Conservation (phyloP, 2,329 filamentous ascomycete genomes). For the Calonectria pseudoreteaudii region DNA sequence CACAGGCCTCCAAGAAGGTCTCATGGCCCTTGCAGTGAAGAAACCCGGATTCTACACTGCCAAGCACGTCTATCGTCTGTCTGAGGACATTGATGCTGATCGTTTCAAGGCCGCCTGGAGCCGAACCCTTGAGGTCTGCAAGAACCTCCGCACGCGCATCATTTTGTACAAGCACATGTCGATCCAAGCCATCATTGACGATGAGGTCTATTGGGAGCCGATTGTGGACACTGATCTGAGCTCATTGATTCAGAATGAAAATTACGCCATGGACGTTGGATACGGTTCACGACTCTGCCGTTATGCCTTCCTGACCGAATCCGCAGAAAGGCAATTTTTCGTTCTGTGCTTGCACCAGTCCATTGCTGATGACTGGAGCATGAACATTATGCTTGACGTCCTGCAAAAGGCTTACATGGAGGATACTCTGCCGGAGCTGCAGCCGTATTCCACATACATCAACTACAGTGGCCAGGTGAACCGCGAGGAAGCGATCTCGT, state of each 20-base stretch:
- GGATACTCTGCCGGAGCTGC: background rate
- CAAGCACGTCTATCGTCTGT: constrained; percentile 6
- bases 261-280: background rate
- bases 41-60: constrained; percentile 18
- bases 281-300: constrained; percentile 7
- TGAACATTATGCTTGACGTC: background rate
- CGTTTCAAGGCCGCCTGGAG: background rate
- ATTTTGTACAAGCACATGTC: background rate
- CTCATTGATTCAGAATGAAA: background rate
- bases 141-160: background rate
- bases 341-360: background rate
- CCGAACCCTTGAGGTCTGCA: constrained; percentile 1
- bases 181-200: background rate
- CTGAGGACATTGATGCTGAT: background rate
- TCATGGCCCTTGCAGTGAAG: constrained; percentile 40
- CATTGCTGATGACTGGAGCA: background rate
- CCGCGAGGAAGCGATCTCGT: background rate
- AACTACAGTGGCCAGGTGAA: constrained; percentile 12
- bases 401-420: background rate
- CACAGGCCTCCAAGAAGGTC: constrained; percentile 50
- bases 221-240: background rate
- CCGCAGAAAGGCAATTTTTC: background rate
- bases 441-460: constrained; percentile 1
- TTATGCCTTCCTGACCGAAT: background rate
- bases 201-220: background rate